A percentile compares a stretch with the other conserved stretches of the same genome.
Evolutionary conservation across 2,329 filamentous ascomycete species (phyloP).

Genomic region (Neonectria faginata): DNA sequence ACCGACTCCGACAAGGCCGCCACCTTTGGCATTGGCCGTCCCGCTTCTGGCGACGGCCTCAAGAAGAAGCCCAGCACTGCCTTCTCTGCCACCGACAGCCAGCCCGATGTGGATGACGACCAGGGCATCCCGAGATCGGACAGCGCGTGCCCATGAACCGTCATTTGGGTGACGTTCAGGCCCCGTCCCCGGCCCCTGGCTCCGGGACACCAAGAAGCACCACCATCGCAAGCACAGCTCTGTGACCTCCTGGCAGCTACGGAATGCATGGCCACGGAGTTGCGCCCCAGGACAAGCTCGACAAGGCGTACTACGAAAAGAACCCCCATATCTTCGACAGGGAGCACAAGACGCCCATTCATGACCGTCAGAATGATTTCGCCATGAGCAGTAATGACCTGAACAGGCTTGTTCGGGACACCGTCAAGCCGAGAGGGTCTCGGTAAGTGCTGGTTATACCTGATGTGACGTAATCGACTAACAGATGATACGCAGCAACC

Average conservation of each 20-base stretch:
- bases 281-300: slow-evolving; percentile 81
- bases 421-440: slow-evolving; percentile 65
- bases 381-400: slow-evolving; percentile 90
- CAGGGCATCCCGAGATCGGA: slow-evolving; percentile 92
- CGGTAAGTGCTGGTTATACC: slow-evolving; percentile 54
- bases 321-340: slow-evolving; percentile 85
- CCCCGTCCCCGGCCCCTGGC: slow-evolving; percentile 81
- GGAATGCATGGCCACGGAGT: slow-evolving; percentile 90
- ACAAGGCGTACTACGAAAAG: slow-evolving; percentile 92
- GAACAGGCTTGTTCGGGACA: slow-evolving; percentile 87
- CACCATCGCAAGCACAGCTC: slow-evolving; percentile 81
- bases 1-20: slow-evolving; percentile 91
- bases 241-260: slow-evolving; percentile 85
- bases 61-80: slow-evolving; percentile 74
- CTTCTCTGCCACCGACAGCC: slow-evolving; percentile 63
- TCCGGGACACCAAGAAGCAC: slow-evolving; percentile 59
- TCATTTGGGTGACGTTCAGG: slow-evolving; percentile 94
- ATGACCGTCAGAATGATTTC: slow-evolving; percentile 74
- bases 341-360: slow-evolving; percentile 70
- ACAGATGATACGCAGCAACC: slow-evolving; percentile 64
- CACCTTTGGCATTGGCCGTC: slow-evolving; percentile 83
- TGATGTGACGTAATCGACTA: slow-evolving; percentile 31
- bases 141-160: slow-evolving; percentile 94
- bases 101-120: slow-evolving; percentile 73
- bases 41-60: slow-evolving; percentile 63